phyloP scores from a whole-genome alignment of 768 basidiomycete genomes.

The Cyclocybe cylindracea region DNA sequence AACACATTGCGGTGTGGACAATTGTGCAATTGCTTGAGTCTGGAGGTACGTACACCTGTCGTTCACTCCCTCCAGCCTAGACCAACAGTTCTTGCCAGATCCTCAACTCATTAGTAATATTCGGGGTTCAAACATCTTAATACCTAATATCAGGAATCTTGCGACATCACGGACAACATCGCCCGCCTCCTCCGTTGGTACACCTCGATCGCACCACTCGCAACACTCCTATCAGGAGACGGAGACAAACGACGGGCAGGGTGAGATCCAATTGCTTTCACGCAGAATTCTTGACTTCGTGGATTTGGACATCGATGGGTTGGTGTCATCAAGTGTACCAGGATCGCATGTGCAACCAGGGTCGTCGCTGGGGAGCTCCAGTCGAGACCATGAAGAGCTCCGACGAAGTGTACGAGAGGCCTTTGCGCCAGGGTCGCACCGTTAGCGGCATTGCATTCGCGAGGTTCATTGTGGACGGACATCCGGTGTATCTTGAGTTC shows the following conservation, averaged over 20 bases:
- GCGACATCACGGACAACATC: constrained; percentile 71
- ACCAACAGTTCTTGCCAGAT: constrained; percentile 45
- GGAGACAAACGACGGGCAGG: constrained; percentile 83
- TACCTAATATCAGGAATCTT: constrained; percentile 85
- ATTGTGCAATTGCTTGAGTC: constrained; percentile 97
- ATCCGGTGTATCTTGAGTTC: not conserved
- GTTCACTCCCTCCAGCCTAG: not conserved
- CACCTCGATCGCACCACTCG: constrained; percentile 70
- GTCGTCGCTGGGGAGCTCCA: constrained; percentile 65
- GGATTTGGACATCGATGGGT: constrained; percentile 68
- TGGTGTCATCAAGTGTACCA: constrained; percentile 59
- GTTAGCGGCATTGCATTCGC: constrained; percentile 30
- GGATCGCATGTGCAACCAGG: constrained; percentile 71
- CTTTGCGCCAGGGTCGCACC: constrained; percentile 66
- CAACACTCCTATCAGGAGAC: constrained; percentile 80
- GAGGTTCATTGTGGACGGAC: constrained; percentile 17
- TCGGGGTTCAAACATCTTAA: constrained; percentile 76
- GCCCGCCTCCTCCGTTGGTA: constrained; percentile 73
- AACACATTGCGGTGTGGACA: constrained; percentile 99
- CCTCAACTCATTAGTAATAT: constrained; percentile 90
- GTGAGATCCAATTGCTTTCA: constrained; percentile 87
- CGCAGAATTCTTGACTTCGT: constrained; percentile 86
- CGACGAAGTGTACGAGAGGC: constrained; percentile 83
- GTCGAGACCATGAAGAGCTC: constrained; percentile 77
- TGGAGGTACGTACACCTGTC: constrained; percentile 54